Evolutionary conservation across 306 rosid species (phyloP).

Genomic region (Fragaria ananassa): DNA sequence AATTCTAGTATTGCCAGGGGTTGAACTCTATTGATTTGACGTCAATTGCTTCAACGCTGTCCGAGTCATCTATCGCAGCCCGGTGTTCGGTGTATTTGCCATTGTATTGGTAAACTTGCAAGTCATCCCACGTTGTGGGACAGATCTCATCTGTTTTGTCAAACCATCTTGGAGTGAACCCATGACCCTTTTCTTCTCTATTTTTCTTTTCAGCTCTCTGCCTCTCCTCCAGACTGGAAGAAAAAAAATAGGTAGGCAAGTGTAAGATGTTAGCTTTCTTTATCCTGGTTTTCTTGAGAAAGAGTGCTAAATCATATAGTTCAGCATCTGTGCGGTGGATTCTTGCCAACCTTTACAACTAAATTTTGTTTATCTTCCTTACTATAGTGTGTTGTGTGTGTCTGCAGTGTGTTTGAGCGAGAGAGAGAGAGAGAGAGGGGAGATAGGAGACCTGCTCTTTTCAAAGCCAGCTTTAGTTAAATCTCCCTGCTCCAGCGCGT

Average conservation of each 20-base stretch:
- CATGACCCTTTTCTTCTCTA: slow-evolving; percentile 52
- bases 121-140: slow-evolving; percentile 77
- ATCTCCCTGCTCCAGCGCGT: slow-evolving; percentile 80
- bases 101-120: slow-evolving; percentile 69
- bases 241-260: slow-evolving; percentile 19
- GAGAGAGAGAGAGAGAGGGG: slow-evolving; percentile 23
- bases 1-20: slow-evolving; percentile 70
- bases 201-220: slow-evolving; percentile 72
- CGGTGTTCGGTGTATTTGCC: slow-evolving; percentile 62
- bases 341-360: not conserved
- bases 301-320: not conserved
- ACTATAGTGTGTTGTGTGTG: not conserved
- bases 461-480: slow-evolving; percentile 80
- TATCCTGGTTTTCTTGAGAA: not conserved
- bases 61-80: slow-evolving; percentile 47
- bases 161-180: slow-evolving; percentile 70
- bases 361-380: not conserved
- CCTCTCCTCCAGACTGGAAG: slow-evolving; percentile 70
- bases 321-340: not conserved
- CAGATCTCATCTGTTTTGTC: slow-evolving; percentile 56
- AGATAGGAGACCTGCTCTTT: slow-evolving; percentile 63
- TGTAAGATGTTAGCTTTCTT: slow-evolving; percentile 9
- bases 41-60: slow-evolving; percentile 32
- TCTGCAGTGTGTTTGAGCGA: not conserved
- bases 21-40: slow-evolving; percentile 50